These are phyloP conservation scores for Coemansia umbellata DNA, from an alignment of 192 early-diverging fungal species.

Conservation along the genomic window DNA sequence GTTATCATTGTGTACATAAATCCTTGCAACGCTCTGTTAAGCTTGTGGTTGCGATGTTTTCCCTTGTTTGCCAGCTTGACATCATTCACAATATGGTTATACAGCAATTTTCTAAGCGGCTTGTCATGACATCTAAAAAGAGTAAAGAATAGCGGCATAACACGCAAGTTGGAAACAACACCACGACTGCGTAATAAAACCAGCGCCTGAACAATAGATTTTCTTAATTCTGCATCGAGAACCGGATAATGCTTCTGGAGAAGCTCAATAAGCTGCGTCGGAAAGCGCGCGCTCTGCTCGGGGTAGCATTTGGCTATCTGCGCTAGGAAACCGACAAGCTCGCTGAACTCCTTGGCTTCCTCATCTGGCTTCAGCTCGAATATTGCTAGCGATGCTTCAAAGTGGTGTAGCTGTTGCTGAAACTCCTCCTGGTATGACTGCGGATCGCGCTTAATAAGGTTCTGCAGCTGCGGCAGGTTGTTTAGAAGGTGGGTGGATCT, in stretches of 20 bases:
- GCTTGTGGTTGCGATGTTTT: constrained; percentile 93
- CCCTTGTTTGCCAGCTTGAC: constrained; percentile 86
- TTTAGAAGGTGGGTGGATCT: constrained; percentile 42
- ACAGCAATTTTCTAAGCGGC: constrained; percentile 79
- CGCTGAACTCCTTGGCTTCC: constrained; percentile 76
- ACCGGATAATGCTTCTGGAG: constrained; percentile 77
- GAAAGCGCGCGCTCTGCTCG: constrained; percentile 73
- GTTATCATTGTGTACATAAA: constrained; percentile 98
- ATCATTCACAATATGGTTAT: constrained; percentile 92
- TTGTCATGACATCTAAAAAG: constrained; percentile 95
- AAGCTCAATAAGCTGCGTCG: constrained; percentile 78
- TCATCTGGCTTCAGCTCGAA: constrained; percentile 85
- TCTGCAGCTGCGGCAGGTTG: constrained; percentile 97
- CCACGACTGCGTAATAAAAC: constrained; percentile 87
- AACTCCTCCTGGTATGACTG: constrained; percentile 93
- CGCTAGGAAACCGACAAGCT: constrained; percentile 85
- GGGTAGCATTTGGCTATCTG: constrained; percentile 89
- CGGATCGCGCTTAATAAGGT: constrained; percentile 95
- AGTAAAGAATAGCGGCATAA: constrained; percentile 93
- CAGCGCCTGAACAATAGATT: constrained; percentile 83
- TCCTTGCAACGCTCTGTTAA: constrained; percentile 96
- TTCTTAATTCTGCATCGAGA: constrained; percentile 78
- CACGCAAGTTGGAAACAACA: constrained; percentile 57
- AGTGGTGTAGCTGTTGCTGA: constrained; percentile 88
- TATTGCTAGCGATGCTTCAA: constrained; percentile 80